phyloP scores from a whole-genome alignment of 23 red algal species.

The Gracilaria gracilis region DNA sequence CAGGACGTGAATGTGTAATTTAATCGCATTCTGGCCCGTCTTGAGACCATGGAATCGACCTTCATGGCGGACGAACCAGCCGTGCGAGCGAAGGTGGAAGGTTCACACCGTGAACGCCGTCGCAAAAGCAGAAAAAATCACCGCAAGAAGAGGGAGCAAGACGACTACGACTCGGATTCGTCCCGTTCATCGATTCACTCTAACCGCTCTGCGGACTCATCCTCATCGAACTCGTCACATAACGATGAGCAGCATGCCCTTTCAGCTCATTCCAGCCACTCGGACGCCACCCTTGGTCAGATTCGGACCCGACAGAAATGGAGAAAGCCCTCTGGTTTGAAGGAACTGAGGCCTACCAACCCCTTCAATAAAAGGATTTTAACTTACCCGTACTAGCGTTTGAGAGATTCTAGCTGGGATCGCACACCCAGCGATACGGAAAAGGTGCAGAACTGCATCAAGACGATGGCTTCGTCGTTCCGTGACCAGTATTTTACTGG shows the following conservation, averaged over 20 bases:
- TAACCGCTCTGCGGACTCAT: neutral
- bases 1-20: too few species aligned
- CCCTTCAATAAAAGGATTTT: neutral
- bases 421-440: neutral
- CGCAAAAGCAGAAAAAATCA: too few species aligned
- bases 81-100: too few species aligned
- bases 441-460: neutral
- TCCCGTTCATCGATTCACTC: neutral
- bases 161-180: neutral
- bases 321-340: slow-evolving; percentile 6
- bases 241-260: neutral
- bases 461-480: neutral
- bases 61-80: too few species aligned
- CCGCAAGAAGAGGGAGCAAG: too few species aligned
- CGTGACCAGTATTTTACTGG: neutral
- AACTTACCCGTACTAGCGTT: slow-evolving; percentile 2
- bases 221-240: neutral
- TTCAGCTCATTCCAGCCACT: neutral
- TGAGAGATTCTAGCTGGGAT: neutral
- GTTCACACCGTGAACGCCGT: too few species aligned
- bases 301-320: neutral
- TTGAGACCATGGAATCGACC: too few species aligned
- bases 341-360: slow-evolving; percentile 15
- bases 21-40: too few species aligned
- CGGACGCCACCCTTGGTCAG: neutral